A percentile compares a stretch with the other conserved stretches of the same genome.
Conservation (phyloP, 2,329 filamentous ascomycete species). For the Chlorencoelia australis region DNA sequence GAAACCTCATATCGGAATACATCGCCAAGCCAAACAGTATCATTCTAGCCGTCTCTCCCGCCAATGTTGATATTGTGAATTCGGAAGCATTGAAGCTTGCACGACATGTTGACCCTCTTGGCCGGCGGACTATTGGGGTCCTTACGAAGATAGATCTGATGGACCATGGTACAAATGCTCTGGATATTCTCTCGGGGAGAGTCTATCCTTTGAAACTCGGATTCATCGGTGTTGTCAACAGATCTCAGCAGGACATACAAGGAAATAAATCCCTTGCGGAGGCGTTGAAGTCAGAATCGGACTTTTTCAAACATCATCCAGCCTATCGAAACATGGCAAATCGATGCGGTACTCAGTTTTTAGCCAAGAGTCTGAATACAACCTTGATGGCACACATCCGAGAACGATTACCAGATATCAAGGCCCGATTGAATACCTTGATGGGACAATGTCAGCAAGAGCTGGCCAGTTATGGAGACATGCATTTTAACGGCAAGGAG, state of each 20-base stretch:
- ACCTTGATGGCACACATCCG: constrained; percentile 96
- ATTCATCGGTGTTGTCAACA: constrained; percentile 96
- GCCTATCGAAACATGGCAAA: constrained; percentile 94
- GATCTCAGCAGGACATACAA: constrained; percentile 96
- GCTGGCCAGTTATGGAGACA: constrained; percentile 93
- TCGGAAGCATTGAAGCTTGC: constrained; percentile 95
- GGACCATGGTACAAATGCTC: constrained; percentile 96
- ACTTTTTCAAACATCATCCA: constrained; percentile 95
- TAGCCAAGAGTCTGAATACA: constrained; percentile 89
- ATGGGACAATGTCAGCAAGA: constrained; percentile 99
- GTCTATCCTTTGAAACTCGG: constrained; percentile 96
- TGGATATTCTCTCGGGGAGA: constrained; percentile 93
- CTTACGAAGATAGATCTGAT: constrained; percentile 95
- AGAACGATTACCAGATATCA: constrained; percentile 93
- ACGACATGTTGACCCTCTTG: constrained; percentile 90
- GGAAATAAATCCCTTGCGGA: constrained; percentile 91
- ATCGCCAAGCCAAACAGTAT: constrained; percentile 99
- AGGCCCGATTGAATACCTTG: constrained; percentile 89
- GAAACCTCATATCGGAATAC: constrained; percentile 93
- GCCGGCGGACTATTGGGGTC: constrained; percentile 89
- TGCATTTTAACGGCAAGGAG: constrained; percentile 94
- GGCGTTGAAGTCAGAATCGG: constrained; percentile 77
- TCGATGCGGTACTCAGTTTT: constrained; percentile 84
- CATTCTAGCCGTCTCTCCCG: constrained; percentile 88
- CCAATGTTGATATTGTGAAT: constrained; percentile 97